phyloP scores from a whole-genome alignment of 345 rosid species.

The Carallia pectinifolia region DNA sequence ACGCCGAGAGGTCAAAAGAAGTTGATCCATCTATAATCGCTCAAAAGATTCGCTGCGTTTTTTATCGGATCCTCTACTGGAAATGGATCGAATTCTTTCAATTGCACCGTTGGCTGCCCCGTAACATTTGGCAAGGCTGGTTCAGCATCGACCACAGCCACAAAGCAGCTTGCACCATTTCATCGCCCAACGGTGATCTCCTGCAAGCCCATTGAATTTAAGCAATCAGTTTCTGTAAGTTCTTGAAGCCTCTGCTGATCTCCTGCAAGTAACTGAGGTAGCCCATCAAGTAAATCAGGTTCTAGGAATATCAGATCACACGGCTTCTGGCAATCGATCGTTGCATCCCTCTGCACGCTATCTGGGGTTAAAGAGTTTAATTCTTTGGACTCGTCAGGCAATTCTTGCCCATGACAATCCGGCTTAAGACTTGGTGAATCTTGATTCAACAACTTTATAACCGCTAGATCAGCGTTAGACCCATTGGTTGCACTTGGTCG shows the following conservation, averaged over 20 bases:
- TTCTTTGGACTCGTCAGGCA: neutral
- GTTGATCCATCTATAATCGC: conserved; percentile 38
- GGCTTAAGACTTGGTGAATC: conserved; percentile 15
- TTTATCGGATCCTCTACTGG: conserved; percentile 33
- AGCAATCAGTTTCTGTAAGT: conserved; percentile 19
- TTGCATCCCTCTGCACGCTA: conserved; percentile 10
- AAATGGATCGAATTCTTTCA: conserved; percentile 31
- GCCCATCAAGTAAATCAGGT: conserved; percentile 9
- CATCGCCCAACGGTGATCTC: conserved; percentile 30
- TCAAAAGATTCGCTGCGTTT: conserved; percentile 37
- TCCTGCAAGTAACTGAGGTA: conserved; percentile 7
- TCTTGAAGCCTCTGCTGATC: conserved; percentile 14
- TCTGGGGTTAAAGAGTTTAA: conserved; percentile 22
- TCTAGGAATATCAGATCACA: conserved; percentile 8
- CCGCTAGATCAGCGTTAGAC: conserved; percentile 64
- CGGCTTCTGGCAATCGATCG: conserved; percentile 15
- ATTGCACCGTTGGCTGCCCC: conserved; percentile 27
- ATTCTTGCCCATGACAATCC: conserved; percentile 13
- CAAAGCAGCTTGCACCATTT: conserved; percentile 36
- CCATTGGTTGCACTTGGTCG: neutral
- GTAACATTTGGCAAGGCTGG: conserved; percentile 10
- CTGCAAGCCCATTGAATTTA: conserved; percentile 30
- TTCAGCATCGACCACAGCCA: conserved; percentile 35
- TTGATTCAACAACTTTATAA: conserved; percentile 58
- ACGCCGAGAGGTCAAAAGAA: conserved; percentile 53